Evolutionary conservation across 2,329 filamentous ascomycete species (phyloP).

Genomic region (Trichoderma breve): DNA sequence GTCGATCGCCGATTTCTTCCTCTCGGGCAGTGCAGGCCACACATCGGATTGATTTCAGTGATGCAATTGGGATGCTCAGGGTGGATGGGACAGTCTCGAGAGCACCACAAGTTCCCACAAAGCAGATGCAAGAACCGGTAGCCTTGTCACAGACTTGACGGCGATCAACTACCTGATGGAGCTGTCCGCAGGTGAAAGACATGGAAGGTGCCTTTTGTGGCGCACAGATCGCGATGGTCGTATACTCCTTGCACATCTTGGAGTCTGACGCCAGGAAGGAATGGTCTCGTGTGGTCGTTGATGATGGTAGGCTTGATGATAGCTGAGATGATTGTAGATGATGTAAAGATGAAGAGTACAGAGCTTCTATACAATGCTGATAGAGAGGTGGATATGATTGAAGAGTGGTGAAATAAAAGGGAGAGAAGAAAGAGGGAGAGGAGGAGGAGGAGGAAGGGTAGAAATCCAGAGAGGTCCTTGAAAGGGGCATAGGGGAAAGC

Average conservation of each 20-base stretch:
- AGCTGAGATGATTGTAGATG: background rate
- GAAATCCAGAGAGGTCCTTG: background rate
- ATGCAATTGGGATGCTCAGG: constrained; percentile 8
- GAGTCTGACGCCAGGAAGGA: background rate
- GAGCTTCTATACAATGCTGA: background rate
- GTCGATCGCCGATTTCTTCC: constrained; percentile 21
- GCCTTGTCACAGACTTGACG: constrained; percentile 23
- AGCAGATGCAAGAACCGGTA: constrained; percentile 24
- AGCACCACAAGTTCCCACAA: constrained; percentile 27
- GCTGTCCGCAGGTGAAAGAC: constrained; percentile 25
- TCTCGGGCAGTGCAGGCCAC: constrained; percentile 23
- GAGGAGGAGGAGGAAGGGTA: background rate
- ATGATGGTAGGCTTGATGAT: background rate
- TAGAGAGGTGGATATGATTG: background rate
- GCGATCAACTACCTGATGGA: constrained; percentile 26
- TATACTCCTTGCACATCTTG: constrained; percentile 27
- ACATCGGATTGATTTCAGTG: constrained; percentile 22
- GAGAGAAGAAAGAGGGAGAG: background rate
- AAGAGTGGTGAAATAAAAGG: background rate
- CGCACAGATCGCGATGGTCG: constrained; percentile 28
- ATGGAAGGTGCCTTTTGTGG: background rate
- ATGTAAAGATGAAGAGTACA: background rate
- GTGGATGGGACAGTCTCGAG: constrained; percentile 3
- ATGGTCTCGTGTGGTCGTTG: background rate
- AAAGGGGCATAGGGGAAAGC: background rate